These are phyloP conservation scores for Lipomyces yamadae DNA, from an alignment of 805 yeast genomes.

Conservation along the genomic window DNA sequence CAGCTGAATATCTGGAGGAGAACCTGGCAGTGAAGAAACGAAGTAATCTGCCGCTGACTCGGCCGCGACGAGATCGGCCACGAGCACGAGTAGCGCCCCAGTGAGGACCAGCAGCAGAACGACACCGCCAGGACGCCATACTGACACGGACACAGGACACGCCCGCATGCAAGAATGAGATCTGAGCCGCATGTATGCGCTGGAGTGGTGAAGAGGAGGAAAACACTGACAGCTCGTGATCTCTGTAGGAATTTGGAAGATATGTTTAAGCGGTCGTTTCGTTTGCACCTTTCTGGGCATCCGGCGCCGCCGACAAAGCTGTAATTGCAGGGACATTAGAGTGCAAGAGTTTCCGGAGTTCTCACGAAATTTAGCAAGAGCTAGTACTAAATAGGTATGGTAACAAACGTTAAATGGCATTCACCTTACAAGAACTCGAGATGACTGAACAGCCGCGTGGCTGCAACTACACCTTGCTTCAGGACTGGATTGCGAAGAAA, in stretches of 20 bases:
- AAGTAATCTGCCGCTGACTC: conserved; percentile 39
- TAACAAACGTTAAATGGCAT: neutral
- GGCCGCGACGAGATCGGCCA: conserved; percentile 22
- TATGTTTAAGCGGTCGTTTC: too few relatives aligned
- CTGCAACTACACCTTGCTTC: neutral
- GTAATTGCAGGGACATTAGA: neutral
- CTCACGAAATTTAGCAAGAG: neutral
- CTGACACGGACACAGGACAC: neutral
- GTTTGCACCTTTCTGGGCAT: neutral
- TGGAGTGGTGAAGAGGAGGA: neutral
- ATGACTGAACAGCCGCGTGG: neutral
- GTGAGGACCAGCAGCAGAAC: conserved; percentile 6
- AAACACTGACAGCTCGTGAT: conserved; percentile 1
- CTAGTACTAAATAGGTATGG: neutral
- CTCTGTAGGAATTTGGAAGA: neutral
- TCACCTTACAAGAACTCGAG: neutral
- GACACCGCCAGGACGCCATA: neutral
- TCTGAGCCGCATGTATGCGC: conserved; percentile 1
- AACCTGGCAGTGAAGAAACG: conserved; percentile 46
- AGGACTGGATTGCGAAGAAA: too few relatives aligned
- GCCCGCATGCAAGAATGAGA: neutral
- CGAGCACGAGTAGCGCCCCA: conserved; percentile 8
- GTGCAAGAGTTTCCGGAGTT: neutral
- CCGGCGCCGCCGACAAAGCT: neutral
- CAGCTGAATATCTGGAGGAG: conserved; percentile 36